Evolutionary conservation across 2,329 filamentous ascomycete species (phyloP), one percentile per base, ranked within the genome.

Genomic region (Botrytis pseudocinerea): DNA sequence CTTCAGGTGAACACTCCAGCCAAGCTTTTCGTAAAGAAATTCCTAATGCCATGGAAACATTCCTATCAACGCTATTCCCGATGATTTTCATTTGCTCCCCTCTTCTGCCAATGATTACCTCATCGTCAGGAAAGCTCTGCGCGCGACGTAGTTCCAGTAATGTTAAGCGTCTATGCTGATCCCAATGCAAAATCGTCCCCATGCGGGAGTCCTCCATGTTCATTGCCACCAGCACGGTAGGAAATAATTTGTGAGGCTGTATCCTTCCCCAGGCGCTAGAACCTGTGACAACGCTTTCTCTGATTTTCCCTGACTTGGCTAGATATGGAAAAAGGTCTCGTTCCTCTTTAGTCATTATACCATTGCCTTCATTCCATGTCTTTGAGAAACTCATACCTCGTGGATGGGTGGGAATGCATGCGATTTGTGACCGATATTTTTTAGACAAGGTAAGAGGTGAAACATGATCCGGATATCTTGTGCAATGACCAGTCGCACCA

Each of bases 1-100:
- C 63, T 46, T 76, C 74, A 18, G 65, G 61, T 12, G 72, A n/a
- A 64, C 77, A 78, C 28, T 76, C 73, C 1, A 79, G 48, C 83
- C 83, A 89, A 0, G 91, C 91, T 74, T 91, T 86, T 12, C 90
- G 84, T 20, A 94, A 82, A 16, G 85, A 83, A 7, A 92, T 78
- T 0, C 93, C 93, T 1, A 94, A 80, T 0, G 89, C 88, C 28
- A 94, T 81, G 0, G 92, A 88, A 1, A 93, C 87, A 38, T 89
- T 87, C 14, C 92, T 84, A 4, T 92, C 88, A 0, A 97, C 93
- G 42, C 90, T 93, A 80, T 97, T 97, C 0, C 93, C 93, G 0
- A 95, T 84, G 32, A 93, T 88, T 71, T 85, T 87, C 83, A 88
- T 90, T 78, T 93, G 90, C 1, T 89, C 83, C 0, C 54, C 16